Conservation (phyloP, 768 basidiomycete genomes). For the Rhodosporidiobolus odoratus region DNA sequence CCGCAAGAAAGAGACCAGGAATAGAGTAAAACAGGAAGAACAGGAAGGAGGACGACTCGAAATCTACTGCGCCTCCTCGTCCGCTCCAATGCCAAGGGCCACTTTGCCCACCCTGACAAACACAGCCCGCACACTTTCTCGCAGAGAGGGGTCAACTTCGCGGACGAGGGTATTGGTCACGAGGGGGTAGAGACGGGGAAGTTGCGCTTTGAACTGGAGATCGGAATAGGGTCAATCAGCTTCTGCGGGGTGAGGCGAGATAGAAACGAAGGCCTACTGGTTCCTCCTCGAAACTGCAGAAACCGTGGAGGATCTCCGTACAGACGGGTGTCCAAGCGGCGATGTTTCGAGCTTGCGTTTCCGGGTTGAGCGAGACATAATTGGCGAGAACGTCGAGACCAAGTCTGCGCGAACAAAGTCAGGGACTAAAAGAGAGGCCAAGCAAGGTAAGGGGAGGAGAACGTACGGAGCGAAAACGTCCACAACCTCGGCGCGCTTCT, state of each 20-base stretch:
- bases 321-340: constrained; percentile 98
- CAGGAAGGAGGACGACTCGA: too few species aligned
- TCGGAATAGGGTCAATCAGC: background rate
- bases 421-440: constrained; percentile 56
- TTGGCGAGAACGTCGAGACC: constrained; percentile 81
- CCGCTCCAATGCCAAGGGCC: constrained; percentile 17
- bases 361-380: constrained; percentile 79
- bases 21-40: too few species aligned
- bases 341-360: constrained; percentile 91
- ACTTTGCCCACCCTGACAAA: constrained; percentile 48
- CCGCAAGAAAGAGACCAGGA: too few species aligned
- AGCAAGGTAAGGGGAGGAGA: background rate
- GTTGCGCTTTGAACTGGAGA: constrained; percentile 72
- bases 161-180: constrained; percentile 76
- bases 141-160: constrained; percentile 72
- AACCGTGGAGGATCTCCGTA: constrained; percentile 86
- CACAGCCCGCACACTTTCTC: constrained; percentile 70
- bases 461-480: constrained; percentile 67
- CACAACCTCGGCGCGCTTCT: constrained; percentile 58
- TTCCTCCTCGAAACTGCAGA: constrained; percentile 80
- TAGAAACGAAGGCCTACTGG: constrained; percentile 59
- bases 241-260: background rate
- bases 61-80: background rate
- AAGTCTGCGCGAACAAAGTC: constrained; percentile 64
- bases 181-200: constrained; percentile 84